Percentiles rank a stretch among this genome's conserved stretches.
Conservation (phyloP, 1,284 basidiomycete genomes). For the Pascua sp. region DNA sequence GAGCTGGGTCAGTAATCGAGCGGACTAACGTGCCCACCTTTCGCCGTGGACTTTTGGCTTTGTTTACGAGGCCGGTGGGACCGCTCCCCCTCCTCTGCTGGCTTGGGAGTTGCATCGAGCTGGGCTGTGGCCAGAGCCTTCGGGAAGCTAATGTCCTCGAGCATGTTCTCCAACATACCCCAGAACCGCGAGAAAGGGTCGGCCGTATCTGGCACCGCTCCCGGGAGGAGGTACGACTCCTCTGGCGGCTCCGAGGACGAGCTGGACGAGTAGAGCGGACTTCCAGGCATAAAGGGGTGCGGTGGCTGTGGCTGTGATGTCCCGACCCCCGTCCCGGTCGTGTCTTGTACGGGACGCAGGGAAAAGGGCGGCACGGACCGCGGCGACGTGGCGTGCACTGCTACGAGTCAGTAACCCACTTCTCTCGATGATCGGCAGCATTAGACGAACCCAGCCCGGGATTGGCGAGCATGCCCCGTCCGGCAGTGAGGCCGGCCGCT, state of each 20-base stretch:
- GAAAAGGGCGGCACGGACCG: conserved; percentile 35
- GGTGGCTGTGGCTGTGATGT: not conserved
- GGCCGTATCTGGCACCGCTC: conserved; percentile 32
- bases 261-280: conserved; percentile 31
- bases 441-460: conserved; percentile 6
- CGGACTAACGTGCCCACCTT: too few species aligned
- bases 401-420: conserved; percentile 1
- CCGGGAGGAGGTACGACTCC: conserved; percentile 37
- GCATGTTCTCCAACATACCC: conserved; percentile 48
- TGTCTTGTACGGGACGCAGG: conserved; percentile 22
- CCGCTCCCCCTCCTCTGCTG: not conserved
- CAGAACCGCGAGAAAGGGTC: conserved; percentile 51
- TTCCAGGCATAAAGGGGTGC: conserved; percentile 3
- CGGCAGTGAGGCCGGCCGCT: conserved; percentile 8
- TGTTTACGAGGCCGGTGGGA: not conserved
- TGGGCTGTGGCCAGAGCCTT: conserved; percentile 25
- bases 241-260: conserved; percentile 32
- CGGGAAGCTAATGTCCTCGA: conserved; percentile 47
- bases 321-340: not conserved
- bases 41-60: not conserved
- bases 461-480: not conserved
- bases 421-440: not conserved
- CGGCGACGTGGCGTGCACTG: conserved; percentile 15
- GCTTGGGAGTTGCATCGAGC: not conserved
- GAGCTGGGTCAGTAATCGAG: too few species aligned